A percentile compares a stretch with the other conserved stretches of the same genome.
These are phyloP conservation scores for Leccinum barrowsii DNA, from an alignment of 768 basidiomycete species.

Conservation along the genomic window DNA sequence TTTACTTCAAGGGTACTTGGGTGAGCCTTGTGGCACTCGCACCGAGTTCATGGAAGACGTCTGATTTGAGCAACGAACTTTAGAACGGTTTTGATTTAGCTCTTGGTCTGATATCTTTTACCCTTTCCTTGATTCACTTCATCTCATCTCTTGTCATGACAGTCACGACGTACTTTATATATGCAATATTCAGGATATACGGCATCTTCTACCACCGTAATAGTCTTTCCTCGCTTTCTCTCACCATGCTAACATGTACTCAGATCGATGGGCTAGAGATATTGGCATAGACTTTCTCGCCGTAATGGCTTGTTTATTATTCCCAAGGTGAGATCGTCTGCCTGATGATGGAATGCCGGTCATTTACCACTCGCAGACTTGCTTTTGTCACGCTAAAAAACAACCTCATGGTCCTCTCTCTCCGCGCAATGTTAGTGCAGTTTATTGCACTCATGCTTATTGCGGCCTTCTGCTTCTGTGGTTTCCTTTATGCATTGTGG, in stretches of 20 bases:
- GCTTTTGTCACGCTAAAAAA: constrained; percentile 88
- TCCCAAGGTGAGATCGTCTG: constrained; percentile 60
- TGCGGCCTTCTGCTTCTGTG: constrained; percentile 86
- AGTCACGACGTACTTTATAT: constrained; percentile 79
- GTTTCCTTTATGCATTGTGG: constrained; percentile 91
- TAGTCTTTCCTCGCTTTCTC: neutral
- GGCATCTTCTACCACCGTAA: constrained; percentile 65
- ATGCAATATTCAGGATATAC: constrained; percentile 72
- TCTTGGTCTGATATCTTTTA: constrained; percentile 53
- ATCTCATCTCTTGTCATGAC: constrained; percentile 5
- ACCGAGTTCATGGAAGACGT: constrained; percentile 8
- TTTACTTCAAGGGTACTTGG: constrained; percentile 85
- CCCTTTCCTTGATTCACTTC: neutral
- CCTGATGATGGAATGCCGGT: neutral
- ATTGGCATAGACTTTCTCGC: constrained; percentile 83
- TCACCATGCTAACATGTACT: neutral
- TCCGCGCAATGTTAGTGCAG: constrained; percentile 91
- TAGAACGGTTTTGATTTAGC: constrained; percentile 93
- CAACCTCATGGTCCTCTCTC: constrained; percentile 74
- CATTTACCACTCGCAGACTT: constrained; percentile 45
- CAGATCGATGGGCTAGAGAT: constrained; percentile 63
- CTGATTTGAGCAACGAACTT: constrained; percentile 7
- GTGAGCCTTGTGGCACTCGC: constrained; percentile 35
- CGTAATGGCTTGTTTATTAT: constrained; percentile 85
- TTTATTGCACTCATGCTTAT: constrained; percentile 82